A percentile compares a stretch with the other conserved stretches of the same genome.
Evolutionary conservation across 2,329 filamentous ascomycete genomes (phyloP).

Genomic region (Colletotrichum chlorophyti): DNA sequence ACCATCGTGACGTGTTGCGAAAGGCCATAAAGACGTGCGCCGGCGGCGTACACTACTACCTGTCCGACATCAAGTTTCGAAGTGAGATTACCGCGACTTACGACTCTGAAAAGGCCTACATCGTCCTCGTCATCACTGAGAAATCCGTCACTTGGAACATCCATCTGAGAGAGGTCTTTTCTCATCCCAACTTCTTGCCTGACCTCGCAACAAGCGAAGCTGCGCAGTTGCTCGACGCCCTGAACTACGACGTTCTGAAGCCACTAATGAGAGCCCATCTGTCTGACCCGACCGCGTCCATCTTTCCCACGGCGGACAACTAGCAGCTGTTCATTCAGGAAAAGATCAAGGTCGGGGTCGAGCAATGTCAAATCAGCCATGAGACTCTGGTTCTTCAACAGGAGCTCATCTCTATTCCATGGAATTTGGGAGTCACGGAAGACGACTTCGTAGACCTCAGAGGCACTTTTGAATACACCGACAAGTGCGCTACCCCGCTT

Average conservation of each 20-base stretch:
- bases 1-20: not conserved
- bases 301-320: slow-evolving; percentile 1
- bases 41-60: slow-evolving; percentile 2
- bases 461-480: not conserved
- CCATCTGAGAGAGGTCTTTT: slow-evolving; percentile 14
- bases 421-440: no score
- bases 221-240: not conserved
- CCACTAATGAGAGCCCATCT: slow-evolving; percentile 10
- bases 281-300: not conserved
- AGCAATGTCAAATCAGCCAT: not conserved
- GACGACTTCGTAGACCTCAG: not conserved
- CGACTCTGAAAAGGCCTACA: slow-evolving; percentile 6
- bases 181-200: no score
- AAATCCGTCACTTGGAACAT: slow-evolving; percentile 25
- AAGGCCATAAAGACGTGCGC: not conserved
- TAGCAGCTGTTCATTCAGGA: slow-evolving; percentile 22
- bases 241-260: slow-evolving; percentile 9
- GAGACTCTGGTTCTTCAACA: not conserved
- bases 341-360: not conserved
- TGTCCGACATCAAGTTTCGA: slow-evolving; percentile 11
- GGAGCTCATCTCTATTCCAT: no score
- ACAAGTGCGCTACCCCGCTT: slow-evolving; percentile 12
- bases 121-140: slow-evolving; percentile 18
- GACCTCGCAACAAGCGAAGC: not conserved
- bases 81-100: slow-evolving; percentile 24